phyloP scores from a whole-genome alignment of 192 early-diverging fungal species.

The Entrophospora sp. region DNA sequence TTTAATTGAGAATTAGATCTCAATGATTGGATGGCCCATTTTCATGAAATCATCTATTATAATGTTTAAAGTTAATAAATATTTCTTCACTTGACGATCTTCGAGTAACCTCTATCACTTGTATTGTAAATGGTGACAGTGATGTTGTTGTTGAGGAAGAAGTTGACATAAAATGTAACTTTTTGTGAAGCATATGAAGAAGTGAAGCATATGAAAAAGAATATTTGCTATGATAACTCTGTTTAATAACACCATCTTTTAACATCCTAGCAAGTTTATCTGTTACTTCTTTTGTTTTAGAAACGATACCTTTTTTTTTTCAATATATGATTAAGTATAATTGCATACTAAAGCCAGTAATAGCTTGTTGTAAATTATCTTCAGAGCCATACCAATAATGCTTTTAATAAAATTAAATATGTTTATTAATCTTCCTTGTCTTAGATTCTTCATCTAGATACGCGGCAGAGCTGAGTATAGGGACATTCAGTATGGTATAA shows the following conservation, averaged over 20 bases:
- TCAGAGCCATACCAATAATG: too few species aligned
- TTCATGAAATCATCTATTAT: not conserved
- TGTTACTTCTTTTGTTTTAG: not conserved
- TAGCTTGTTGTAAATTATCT: too few species aligned
- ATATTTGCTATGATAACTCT: not conserved
- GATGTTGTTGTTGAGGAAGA: too few species aligned
- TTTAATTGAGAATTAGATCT: not conserved
- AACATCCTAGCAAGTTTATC: not conserved
- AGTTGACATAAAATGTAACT: not conserved
- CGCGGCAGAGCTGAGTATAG: too few species aligned
- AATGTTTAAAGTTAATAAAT: not conserved
- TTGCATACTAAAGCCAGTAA: too few species aligned
- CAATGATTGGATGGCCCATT: constrained; percentile 3
- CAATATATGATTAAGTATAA: too few species aligned
- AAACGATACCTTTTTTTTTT: not conserved
- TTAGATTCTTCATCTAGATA: too few species aligned
- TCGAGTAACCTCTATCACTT: not conserved
- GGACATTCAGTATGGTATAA: too few species aligned
- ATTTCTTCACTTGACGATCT: constrained; percentile 8
- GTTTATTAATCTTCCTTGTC: too few species aligned
- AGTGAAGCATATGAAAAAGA: not conserved
- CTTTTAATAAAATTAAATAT: too few species aligned
- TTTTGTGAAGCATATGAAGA: too few species aligned
- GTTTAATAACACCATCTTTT: not conserved
- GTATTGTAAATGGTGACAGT: not conserved